Conservation (phyloP, 2,329 filamentous ascomycete genomes). For the Ophiostoma ips region DNA sequence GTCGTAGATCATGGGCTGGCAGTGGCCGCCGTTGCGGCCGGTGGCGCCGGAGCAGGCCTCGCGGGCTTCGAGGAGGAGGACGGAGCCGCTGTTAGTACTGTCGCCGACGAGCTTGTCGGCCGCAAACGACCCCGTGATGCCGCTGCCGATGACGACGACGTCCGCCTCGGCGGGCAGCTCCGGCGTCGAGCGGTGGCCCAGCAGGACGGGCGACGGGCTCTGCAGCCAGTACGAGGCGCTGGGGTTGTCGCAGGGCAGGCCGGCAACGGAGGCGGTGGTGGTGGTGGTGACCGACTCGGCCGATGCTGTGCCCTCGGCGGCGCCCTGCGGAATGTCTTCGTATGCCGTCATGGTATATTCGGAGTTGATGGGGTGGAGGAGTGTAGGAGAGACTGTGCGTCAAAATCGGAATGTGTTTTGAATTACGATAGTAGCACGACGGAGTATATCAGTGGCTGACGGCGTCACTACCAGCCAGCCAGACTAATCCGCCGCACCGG, state of each 20-base stretch:
- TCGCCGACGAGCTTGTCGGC: slow-evolving; percentile 47
- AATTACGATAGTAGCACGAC: too few relatives aligned
- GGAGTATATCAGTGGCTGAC: too few relatives aligned
- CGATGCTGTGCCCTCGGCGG: slow-evolving; percentile 10
- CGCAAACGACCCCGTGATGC: slow-evolving; percentile 62
- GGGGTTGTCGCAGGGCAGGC: slow-evolving; percentile 46
- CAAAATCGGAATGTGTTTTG: too few relatives aligned
- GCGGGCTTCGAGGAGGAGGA: slow-evolving; percentile 63
- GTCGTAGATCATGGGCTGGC: slow-evolving; percentile 56
- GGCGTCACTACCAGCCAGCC: too few relatives aligned
- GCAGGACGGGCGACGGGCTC: slow-evolving; percentile 47
- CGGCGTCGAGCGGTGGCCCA: slow-evolving; percentile 53
- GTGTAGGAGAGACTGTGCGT: too few relatives aligned
- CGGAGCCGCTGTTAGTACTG: slow-evolving; percentile 26
- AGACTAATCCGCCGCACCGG: too few relatives aligned
- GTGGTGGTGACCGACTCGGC: neutral
- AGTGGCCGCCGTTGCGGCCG: slow-evolving; percentile 60
- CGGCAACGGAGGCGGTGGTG: slow-evolving; percentile 19
- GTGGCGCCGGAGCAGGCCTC: slow-evolving; percentile 77
- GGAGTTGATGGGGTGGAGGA: too few relatives aligned
- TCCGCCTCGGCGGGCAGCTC: slow-evolving; percentile 49
- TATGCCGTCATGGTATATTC: slow-evolving; percentile 15
- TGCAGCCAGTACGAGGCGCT: slow-evolving; percentile 62
- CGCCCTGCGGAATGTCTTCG: slow-evolving; percentile 11
- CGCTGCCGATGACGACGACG: slow-evolving; percentile 59